Evolutionary conservation across 148 eudicot species (phyloP), one percentile per base, ranked within the genome.

Genomic region (Rhododendron griersonianum): DNA sequence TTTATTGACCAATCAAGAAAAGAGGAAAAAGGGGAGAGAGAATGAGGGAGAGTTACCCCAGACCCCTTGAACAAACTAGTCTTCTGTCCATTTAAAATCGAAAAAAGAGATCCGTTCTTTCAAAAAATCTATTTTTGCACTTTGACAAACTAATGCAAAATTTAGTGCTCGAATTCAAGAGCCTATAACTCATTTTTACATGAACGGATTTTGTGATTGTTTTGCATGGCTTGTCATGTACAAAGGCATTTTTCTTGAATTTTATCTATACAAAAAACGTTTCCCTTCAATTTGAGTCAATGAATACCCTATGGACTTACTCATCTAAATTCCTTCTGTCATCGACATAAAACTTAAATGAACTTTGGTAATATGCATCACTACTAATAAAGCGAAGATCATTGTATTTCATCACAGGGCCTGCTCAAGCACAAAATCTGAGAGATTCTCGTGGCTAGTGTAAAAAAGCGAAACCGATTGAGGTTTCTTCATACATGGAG

Each of bases 381-480:
- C 13, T 45, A 4, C 3, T 11, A 50, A 13, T 28, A 69, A 61
- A 69, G 53, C 14, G 28, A 18, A 82, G 65, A 57, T 80, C 47
- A 14, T 80, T 76, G 33, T 76, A 10, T 41, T 45, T 85, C 55
- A 83, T 13, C 55, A 28, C 78, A 96, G 97, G 99, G 96, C 55
- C 99, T 61, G 98, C 99, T 86, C 99, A 96, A 90, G 99, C 98
- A 55, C 99, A 93, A 91, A 96, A 96, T 88, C 84, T 95, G 80
- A 95, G 91, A 89, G 99, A 96, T 87, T 96, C 99, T 80, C 8
- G 7, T 41, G 45, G 45, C 45, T 41, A 41, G 45, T 41, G 45
- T 41, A 6, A 41, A 41, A 41, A 41, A 41, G 1, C 7, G 5
- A 41, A 41, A 41, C 45, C 45, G 45, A 41, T 41, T 41, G 44